phyloP scores from a whole-genome alignment of 148 eudicot species.

The Fagopyrum homotropicum region DNA sequence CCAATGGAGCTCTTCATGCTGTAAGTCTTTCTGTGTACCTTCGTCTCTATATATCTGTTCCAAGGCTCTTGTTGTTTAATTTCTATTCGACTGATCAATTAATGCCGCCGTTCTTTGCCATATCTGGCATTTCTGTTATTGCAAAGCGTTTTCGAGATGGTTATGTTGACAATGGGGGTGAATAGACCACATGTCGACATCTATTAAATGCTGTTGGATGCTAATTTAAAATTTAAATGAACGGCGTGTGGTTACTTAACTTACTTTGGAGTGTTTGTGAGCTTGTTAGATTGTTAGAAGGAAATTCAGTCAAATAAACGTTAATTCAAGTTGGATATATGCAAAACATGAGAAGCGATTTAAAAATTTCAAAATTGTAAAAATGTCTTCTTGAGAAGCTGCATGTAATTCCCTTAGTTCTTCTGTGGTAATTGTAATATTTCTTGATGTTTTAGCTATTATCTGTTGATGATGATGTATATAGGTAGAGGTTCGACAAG shows the following conservation, averaged over 20 bases:
- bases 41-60: not conserved
- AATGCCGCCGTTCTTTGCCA: not conserved
- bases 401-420: not conserved
- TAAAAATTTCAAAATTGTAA: too few species aligned
- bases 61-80: not conserved
- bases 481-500: not conserved
- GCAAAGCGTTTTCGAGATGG: not conserved
- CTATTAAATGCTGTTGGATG: too few species aligned
- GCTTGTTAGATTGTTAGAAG: not conserved
- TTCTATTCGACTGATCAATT: not conserved
- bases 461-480: not conserved
- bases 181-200: too few species aligned
- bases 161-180: too few species aligned
- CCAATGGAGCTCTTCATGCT: constrained; percentile 36
- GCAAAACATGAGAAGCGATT: not conserved
- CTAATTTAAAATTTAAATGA: too few species aligned
- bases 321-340: not conserved
- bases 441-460: not conserved
- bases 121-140: not conserved
- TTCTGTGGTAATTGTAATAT: not conserved
- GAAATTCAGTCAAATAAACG: not conserved
- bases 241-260: not conserved
- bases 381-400: not conserved
- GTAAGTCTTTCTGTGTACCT: constrained; percentile 16
- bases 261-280: not conserved